Base-by-base conservation (phyloP, 495 filamentous ascomycete genomes). In the Chlorociboria aeruginascens region DNA sequence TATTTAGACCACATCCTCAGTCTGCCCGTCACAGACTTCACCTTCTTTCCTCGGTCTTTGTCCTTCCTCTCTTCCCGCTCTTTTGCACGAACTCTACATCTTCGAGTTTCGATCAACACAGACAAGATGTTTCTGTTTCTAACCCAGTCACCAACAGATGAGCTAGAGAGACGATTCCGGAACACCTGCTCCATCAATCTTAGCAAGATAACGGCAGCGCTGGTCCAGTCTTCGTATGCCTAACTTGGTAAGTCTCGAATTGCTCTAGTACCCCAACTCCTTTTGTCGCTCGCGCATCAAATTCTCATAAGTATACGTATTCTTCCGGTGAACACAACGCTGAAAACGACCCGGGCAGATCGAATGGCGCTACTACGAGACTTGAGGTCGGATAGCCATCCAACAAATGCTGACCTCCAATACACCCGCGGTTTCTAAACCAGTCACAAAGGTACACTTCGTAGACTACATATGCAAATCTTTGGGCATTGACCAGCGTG, bases 401-500 rank as follows among this genome's bases (percentile, higher is more conserved):
- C 78, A 1, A 71, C 77, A 33, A 81, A 81, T 61, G 76, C 77
- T 3, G 78, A 77, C 32, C 69, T 82, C 10, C 74, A 80, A 51
- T 71, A 79, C 58, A 76, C 76, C 17, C 76, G 76, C 10, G 73
- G 72, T 6, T 79, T 82, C 62, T 32, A 75, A 80, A 49, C 72
- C 76, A 3, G 59, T 79, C 25, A 82, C 81, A 52, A 54, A 62
- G 31, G 63, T 60, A 31, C 71, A 80, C 58, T 69, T 69, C 71
- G 6, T 81, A 77, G 78, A 74, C 81, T 59, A 80, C 76, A 28
- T 82, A 81, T 61, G 68, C 74, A 1, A 76, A 81, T 52, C 66
- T 81, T 6, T 81, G 77, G 77, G 79, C 78, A 16, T 57, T 81
- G 14, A 76, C 76, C 1, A 76, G 72, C 20, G 69, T 69, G n/a